Conservation (phyloP, 1,284 basidiomycete genomes). For the Trichosporon faecale region DNA sequence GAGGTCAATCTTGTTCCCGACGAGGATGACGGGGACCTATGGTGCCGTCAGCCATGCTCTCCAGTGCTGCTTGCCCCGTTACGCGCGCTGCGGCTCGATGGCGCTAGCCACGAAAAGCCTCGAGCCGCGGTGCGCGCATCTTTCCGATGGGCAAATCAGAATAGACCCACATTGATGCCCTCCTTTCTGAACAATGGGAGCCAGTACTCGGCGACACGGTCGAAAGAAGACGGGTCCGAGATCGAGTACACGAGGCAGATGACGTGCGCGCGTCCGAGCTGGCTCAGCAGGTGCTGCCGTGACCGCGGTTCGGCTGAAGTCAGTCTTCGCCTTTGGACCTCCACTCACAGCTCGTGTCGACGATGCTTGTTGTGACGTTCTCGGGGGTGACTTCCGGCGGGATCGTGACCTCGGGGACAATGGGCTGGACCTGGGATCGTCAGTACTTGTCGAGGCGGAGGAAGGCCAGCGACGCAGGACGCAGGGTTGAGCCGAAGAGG, state of each 20-base stretch:
- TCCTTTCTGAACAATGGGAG: constrained; percentile 93
- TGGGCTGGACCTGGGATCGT: constrained; percentile 70
- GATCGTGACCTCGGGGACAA: constrained; percentile 92
- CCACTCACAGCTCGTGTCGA: constrained; percentile 82
- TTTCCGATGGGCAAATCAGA: constrained; percentile 1
- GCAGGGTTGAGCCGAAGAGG: neutral
- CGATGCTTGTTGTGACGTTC: constrained; percentile 92
- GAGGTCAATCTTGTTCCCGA: constrained; percentile 97
- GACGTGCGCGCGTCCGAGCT: constrained; percentile 94
- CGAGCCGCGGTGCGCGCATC: neutral
- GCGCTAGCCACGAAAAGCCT: constrained; percentile 1
- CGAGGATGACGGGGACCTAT: constrained; percentile 94
- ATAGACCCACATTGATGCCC: constrained; percentile 74
- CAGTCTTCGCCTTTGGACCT: neutral
- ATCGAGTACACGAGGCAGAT: constrained; percentile 97
- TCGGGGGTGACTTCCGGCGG: constrained; percentile 93
- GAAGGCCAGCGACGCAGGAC: neutral
- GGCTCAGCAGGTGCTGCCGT: constrained; percentile 84
- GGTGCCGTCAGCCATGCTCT: neutral
- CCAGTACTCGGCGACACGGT: constrained; percentile 98
- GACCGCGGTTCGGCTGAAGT: constrained; percentile 36
- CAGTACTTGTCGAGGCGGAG: neutral
- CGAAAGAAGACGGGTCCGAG: constrained; percentile 91
- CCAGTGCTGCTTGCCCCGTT: neutral
- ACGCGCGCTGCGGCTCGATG: neutral